Base-by-base conservation (phyloP, 2,329 filamentous ascomycete genomes). In the Ophiostoma angusticollis region DNA sequence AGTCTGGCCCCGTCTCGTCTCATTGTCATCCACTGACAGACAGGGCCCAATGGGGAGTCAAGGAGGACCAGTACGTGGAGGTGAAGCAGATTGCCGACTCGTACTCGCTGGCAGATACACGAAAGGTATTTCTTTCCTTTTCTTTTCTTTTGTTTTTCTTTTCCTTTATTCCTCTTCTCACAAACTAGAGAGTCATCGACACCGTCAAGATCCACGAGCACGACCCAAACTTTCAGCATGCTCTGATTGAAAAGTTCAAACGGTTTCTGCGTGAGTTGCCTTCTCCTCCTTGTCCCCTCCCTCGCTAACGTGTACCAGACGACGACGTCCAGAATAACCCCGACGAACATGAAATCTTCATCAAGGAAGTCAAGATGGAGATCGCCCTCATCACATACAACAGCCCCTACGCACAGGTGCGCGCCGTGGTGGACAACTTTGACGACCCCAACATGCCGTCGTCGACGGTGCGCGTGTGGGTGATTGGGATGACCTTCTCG, bases 321-420 rank as follows among this genome's bases (percentile, higher is more conserved):
- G 58, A 66, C 5, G 56, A 61, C 30, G 48, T 68, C 25, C 61
- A 65, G 36, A 47, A 53, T 37, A 55, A 63, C 19, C 66, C 65
- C 16, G 62, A 68, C 29, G 61, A 65, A 45, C 58, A 72, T 23
- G 31, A 37, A 42, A 57, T 63, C 9, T 49, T 70, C 17, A 67
- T 72, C 33, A 58, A 40, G 23, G 43, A 45, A 34, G 40, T 72
- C 64, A 72, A 70, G 50, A 55, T 71, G 17, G 67, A 72, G 52
- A 64, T 66, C 1, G 67, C 67, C 3, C 58, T 72, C 41, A 68
- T 72, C 44, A 68, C 62, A 33, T 67, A 67, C 48, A 67, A 72
- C 51, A 72, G 67, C 32, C 71, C 71, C 3, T 75, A 74, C 46
- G 63, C 70, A 39, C 69, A 74, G 50, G 68, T 72, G 16, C 66